Conservation (phyloP, 805 yeast species). For the Cephaloascus albidus region DNA sequence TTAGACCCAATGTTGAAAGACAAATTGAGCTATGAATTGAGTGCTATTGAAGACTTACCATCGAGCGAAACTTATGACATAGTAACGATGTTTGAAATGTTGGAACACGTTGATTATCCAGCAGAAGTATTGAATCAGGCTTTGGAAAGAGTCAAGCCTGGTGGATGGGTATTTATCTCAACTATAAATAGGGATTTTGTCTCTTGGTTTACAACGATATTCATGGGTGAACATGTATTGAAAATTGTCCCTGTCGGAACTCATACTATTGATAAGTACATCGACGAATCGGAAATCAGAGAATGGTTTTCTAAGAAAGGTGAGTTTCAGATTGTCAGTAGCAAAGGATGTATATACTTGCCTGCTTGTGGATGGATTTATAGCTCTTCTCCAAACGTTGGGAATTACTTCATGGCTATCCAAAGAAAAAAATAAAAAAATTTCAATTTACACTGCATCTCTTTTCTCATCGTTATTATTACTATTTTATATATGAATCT, state of each 20-base stretch:
- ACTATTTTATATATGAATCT: too few species aligned
- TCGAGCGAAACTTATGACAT: slow-evolving; percentile 49
- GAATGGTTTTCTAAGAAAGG: slow-evolving; percentile 48
- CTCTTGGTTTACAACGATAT: slow-evolving; percentile 88
- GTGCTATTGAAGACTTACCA: slow-evolving; percentile 52
- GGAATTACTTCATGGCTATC: slow-evolving; percentile 90
- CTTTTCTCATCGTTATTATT: too few species aligned
- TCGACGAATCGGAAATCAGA: slow-evolving; percentile 62
- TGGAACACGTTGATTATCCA: slow-evolving; percentile 91
- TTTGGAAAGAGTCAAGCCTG: slow-evolving; percentile 56
- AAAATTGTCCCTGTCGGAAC: slow-evolving; percentile 87
- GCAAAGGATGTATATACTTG: slow-evolving; percentile 74
- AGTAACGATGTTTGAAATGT: slow-evolving; percentile 86
- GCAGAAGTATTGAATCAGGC: slow-evolving; percentile 63
- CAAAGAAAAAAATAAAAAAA: slow-evolving; percentile 27
- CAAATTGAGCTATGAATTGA: slow-evolving; percentile 52
- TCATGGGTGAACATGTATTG: slow-evolving; percentile 77
- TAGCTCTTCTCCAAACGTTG: slow-evolving; percentile 48
- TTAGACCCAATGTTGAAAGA: slow-evolving; percentile 54
- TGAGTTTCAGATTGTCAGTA: slow-evolving; percentile 47
- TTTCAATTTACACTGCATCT: too few species aligned
- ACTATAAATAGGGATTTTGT: slow-evolving; percentile 86
- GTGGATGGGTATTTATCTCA: slow-evolving; percentile 80
- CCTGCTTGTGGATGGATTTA: slow-evolving; percentile 84
- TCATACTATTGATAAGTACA: slow-evolving; percentile 80